Base-by-base conservation (phyloP, 2,329 filamentous ascomycete species). In the Fusarium sp. region DNA sequence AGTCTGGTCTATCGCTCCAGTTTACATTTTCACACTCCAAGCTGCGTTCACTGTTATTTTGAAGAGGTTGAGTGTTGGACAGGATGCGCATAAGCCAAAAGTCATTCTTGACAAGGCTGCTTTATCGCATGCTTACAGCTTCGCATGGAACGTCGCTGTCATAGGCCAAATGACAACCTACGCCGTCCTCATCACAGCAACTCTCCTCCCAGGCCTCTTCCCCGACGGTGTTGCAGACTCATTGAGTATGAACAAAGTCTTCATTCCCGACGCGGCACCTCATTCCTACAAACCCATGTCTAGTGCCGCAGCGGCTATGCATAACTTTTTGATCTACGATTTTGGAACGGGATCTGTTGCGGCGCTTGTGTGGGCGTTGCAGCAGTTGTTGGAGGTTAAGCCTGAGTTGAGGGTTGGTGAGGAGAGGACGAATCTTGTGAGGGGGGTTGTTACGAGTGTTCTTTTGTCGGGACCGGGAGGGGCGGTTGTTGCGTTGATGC, bases 291-390 rank as follows among this genome's bases (percentile, higher is more conserved):
- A 49, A 4, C 71, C 65, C 4, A 76, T 76, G 74, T 46, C 45
- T 7, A 72, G 70, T 1, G 55, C 75, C 9, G 72, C 62, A 5
- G 42, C 61, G 1, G 75, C 71, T 0, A 62, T 73, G 4, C 76
- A 76, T 17, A 72, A 75, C 17, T 77, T 77, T 41, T 53, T 79
- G n/a, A 57, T 64, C n/a, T 79, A 75, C 25, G 77, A 79, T n/a
- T 44, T 78, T 13, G 71, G 68, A 9, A 45, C 58, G 4, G 77
- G 77, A 1, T 74, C 75, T 25, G 31, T 63, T 1, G 72, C 72
- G 1, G 47, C 38, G 0, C 31, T 78, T 14, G 15, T 74, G 4
- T 79, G 76, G 76, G 76, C 69, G 0, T 46, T 74, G 2, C 50
- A 74, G 4, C 64, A 70, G 0, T 3, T 77, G 2, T 36, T 74